Evolutionary conservation across 2,329 filamentous ascomycete species (phyloP).

Genomic region (Botrytis porri): DNA sequence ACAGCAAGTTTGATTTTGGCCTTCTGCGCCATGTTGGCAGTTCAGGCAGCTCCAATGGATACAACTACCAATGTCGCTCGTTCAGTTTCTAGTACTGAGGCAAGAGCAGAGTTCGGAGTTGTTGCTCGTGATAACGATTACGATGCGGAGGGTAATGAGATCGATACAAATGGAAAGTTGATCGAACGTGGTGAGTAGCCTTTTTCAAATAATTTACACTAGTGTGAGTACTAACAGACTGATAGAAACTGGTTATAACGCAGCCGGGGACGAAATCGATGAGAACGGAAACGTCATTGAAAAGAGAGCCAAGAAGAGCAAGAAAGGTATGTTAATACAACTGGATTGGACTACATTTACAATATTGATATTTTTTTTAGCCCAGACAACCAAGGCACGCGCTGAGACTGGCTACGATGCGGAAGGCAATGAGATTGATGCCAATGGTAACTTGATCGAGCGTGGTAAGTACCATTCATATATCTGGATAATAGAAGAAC

Average conservation of each 20-base stretch:
- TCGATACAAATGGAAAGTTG: background rate
- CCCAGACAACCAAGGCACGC: background rate
- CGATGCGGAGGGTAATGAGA: slow-evolving; percentile 1
- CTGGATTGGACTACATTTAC: background rate
- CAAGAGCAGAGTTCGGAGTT: background rate
- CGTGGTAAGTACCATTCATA: background rate
- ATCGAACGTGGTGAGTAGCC: background rate
- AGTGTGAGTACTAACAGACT: background rate
- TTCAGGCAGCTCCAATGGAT: slow-evolving; percentile 27
- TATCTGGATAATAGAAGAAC: background rate
- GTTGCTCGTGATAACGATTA: background rate
- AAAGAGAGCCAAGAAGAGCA: background rate
- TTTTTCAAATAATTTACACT: background rate
- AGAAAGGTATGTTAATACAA: background rate
- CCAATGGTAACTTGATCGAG: background rate
- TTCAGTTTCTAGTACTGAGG: slow-evolving; percentile 12
- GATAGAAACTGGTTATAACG: background rate
- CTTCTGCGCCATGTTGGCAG: slow-evolving; percentile 31
- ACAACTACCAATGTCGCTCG: slow-evolving; percentile 17
- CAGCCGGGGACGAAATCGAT: background rate
- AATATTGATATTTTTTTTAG: background rate
- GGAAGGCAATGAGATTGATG: slow-evolving; percentile 23
- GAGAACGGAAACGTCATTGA: background rate
- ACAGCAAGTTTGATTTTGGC: slow-evolving; percentile 31
- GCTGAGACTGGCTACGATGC: slow-evolving; percentile 20